Base-by-base conservation (phyloP, 129 eudicot genomes). In the Pittosporum tobira region DNA sequence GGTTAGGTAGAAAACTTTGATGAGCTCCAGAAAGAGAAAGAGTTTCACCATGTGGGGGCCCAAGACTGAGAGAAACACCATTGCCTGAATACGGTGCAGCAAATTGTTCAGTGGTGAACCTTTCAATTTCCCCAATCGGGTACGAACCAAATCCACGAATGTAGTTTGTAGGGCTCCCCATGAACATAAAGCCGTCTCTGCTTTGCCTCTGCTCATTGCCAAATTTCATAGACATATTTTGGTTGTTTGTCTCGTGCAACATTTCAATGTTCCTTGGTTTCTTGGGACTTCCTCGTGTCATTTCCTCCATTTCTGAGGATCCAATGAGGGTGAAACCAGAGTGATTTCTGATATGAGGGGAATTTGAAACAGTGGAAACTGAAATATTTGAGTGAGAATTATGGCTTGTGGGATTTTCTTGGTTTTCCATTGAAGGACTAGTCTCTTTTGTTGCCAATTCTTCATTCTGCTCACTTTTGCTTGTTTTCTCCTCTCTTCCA, bases 31-130 rank as follows among this genome's bases (percentile, higher is more conserved):
- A 61, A 24, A 87, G 78, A 7, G 95, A 73, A 25, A 87, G 63
- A 65, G 71, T 82, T 51, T 86, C 91, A 29, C 84, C 69, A 44
- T 86, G 91, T 38, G 91, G 96, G 18, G 84, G 81, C 16, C 96
- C 96, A 48, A 88, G 75, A 10, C 95, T 85, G 19, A 88, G 88
- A n/a, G 96, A 88, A 42, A 88, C 96, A 1, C 81, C 94, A 29
- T 84, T 88, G 13, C 91, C 85, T 1, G 88, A 78, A 53, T 79
- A 84, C 5, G 76, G 75, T 9, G 72, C 57, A 29, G 71, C 84
- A 51, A 79, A 81, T 28, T 84, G 86, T 34, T 80, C 86, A 2
- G 88, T 57, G 1, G 81, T 74, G 56, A 76, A 88, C 76, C 95
- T 64, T 11, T 87, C 94, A 8, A 88, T 74, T 48, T 88, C 96